These are phyloP conservation scores for Stagonosporopsis rhizophila DNA, from an alignment of 2,329 filamentous ascomycete genomes.

Conservation along the genomic window DNA sequence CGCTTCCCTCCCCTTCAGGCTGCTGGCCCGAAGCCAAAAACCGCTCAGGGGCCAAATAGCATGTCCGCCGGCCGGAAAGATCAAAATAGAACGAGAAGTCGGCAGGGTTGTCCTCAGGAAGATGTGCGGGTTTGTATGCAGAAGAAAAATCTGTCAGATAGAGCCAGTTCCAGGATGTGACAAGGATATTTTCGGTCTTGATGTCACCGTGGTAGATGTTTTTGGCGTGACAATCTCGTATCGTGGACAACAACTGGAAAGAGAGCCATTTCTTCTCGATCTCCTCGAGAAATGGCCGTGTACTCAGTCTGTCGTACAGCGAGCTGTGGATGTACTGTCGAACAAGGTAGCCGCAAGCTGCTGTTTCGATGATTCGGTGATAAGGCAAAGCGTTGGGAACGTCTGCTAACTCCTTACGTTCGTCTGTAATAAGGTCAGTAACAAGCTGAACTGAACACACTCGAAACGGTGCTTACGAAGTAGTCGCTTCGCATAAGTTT, in stretches of 20 bases:
- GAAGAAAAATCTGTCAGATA: slow-evolving; percentile 98
- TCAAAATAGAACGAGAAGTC: slow-evolving; percentile 99
- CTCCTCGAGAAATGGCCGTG: slow-evolving; percentile 92
- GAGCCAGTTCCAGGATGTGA: slow-evolving; percentile 99
- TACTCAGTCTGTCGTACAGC: slow-evolving; percentile 93
- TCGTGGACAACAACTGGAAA: slow-evolving; percentile 89
- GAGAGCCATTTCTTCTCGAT: slow-evolving; percentile 99
- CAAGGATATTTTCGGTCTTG: slow-evolving; percentile 95
- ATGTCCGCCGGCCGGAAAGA: slow-evolving; percentile 86
- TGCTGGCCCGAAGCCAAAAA: slow-evolving; percentile 77
- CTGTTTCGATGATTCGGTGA: slow-evolving; percentile 89
- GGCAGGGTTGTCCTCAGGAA: slow-evolving; percentile 95
- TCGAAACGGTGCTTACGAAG: slow-evolving; percentile 64
- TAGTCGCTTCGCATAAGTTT: slow-evolving; percentile 78
- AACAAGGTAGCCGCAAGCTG: slow-evolving; percentile 89
- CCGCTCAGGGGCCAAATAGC: slow-evolving; percentile 92
- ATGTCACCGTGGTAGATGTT: slow-evolving; percentile 97
- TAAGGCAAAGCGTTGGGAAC: slow-evolving; percentile 92
- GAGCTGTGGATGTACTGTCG: slow-evolving; percentile 97
- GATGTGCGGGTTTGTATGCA: slow-evolving; percentile 89
- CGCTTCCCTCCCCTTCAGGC: slow-evolving; percentile 66
- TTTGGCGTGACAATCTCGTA: slow-evolving; percentile 88
- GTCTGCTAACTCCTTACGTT: slow-evolving; percentile 78
- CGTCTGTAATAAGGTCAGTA: slow-evolving; percentile 61
- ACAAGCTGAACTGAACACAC: neutral